Evolutionary conservation across 345 rosid genomes (phyloP), one percentile per base, ranked within the genome.

Genomic region (Syzygium aromaticum): DNA sequence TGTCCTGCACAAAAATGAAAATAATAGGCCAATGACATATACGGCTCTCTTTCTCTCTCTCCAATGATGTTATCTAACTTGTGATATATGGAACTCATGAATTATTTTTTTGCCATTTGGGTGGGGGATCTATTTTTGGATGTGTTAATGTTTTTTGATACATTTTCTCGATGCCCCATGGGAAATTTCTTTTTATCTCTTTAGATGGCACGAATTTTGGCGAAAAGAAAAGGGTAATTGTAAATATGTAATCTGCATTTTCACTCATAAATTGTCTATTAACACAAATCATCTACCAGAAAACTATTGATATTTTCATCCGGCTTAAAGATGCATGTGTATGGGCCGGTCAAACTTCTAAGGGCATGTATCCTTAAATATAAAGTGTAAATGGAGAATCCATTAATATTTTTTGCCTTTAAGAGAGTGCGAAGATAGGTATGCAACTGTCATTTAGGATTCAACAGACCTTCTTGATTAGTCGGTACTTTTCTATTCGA

Each of bases 401-500:
- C 1, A 5, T 23, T 9, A 23, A 23, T 56, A 9, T 4, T 61
- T n/a, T 7, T 0, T 5, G 27, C 30, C 3, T 11, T 59, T 59
- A 1, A 5, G 1, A 59, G 6, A 59, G 64, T 0, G 7, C 7
- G 22, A 54, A 54, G n/a, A 56, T 56, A 23, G n/a, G 2, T 2
- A 7, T 10, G 13, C 1, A 1, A 9, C 10, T 56, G 10, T 56
- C 11, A 2, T 23, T 0, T 23, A 56, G 25, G 61, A 56, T 56
- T 57, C 14, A 11, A 57, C 0, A 0, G 15, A 1, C 15, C 64
- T 57, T 57, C 3, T 1, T 1, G 4, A 11, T 0, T 25, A 57
- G 30, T 11, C 15, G 0, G 0, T 5, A 2, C 64, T 57, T 25
- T 6, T 4, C 7, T 57, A 57, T 57, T 2, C 0, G 30, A 57